phyloP scores from a whole-genome alignment of 2,329 filamentous ascomycete genomes.

The Metarhizium robertsii region DNA sequence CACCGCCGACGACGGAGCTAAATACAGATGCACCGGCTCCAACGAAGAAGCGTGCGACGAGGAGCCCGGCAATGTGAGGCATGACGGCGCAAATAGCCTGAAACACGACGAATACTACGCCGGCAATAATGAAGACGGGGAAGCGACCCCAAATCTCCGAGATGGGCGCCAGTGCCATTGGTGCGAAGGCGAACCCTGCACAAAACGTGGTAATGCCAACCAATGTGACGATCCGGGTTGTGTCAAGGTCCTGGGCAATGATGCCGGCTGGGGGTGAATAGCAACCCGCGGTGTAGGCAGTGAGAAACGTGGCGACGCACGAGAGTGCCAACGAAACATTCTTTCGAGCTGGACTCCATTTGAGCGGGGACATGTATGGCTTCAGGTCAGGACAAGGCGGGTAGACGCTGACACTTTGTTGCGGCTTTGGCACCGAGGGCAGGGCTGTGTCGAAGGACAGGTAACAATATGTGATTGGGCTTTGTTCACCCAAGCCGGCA shows the following conservation, averaged over 20 bases:
- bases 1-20: conserved; percentile 85
- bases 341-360: conserved; percentile 64
- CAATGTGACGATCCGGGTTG: conserved; percentile 57
- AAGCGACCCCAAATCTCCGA: conserved; percentile 82
- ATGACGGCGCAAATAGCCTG: conserved; percentile 68
- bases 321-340: conserved; percentile 61
- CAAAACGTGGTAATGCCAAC: conserved; percentile 78
- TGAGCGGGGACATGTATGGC: conserved; percentile 59
- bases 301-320: conserved; percentile 65
- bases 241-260: conserved; percentile 56
- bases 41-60: conserved; percentile 65
- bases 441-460: conserved; percentile 30
- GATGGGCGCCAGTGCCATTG: conserved; percentile 82
- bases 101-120: conserved; percentile 60
- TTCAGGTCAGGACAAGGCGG: conserved; percentile 56
- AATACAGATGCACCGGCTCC: conserved; percentile 73
- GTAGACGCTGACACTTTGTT: conserved; percentile 6
- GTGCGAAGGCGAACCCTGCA: conserved; percentile 68
- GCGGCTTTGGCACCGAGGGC: conserved; percentile 18
- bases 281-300: conserved; percentile 72
- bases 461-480: conserved; percentile 28
- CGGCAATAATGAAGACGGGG: conserved; percentile 69
- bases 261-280: conserved; percentile 62
- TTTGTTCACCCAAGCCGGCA: conserved; percentile 1
- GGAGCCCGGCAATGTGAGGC: conserved; percentile 59